Base-by-base conservation (phyloP, 306 rosid genomes). In the Vicia villosa region DNA sequence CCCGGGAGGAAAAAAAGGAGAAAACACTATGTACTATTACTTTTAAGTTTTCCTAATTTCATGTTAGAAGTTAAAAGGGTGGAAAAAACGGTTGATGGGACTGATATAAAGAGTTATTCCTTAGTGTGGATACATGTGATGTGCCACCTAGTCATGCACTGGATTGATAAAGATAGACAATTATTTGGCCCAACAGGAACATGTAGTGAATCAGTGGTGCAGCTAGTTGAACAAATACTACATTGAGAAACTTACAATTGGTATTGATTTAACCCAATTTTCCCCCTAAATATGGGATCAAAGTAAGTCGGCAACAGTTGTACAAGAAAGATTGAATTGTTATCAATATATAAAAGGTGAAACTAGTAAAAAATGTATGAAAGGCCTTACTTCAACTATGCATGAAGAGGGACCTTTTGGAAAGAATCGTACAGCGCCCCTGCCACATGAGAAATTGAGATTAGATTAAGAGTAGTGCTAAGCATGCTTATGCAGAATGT, bases 351-450 rank as follows among this genome's bases (percentile, higher is more conserved):
- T 10, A n/a, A 63, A 19, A 9, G 77, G 20, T n/a, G 41, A 68
- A 64, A 72, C 14, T 10, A 58, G 52, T 30, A 55, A 11, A 76
- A 63, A 9, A 32, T 21, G 34, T 46, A 50, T 26, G 40, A 63
- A 82, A 52, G 81, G 77, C 38, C 96, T 94, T 77, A 94, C 99
- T 73, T 94, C 97, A 50, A 94, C 83, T 1, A 72, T 10, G 74
- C 99, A 90, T 13, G 99, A 84, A 4, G 95, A 83, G 42, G 99
- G 80, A 58, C 97, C 91, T 81, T 87, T 91, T 5, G 99, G 96
- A 79, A 77, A 94, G 81, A 94, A 94, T 49, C 97, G 95, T 63
- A 94, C 99, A 49, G 91, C 96, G 58, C 97, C 99, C 84, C 97
- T 91, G 99, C 81, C 71, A 76, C 26, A 40, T 9, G 69, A 84